Conservation (phyloP, 23 red algal species). For the Agarophyton chilense region DNA sequence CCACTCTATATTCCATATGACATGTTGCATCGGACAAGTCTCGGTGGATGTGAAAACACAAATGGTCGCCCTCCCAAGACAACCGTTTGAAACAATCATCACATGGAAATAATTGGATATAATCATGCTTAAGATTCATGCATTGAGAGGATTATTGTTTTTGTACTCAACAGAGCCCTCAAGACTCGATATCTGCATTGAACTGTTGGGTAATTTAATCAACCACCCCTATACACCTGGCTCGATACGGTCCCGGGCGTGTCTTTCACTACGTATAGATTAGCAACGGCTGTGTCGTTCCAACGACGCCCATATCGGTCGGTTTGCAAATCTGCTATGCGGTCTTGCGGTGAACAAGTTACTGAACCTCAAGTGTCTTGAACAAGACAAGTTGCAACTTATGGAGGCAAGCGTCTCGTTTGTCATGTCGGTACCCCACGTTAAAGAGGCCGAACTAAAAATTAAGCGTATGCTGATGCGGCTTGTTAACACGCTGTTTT, state of each 20-base stretch:
- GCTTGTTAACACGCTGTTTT: conserved; percentile 15
- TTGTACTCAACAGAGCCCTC: conserved; percentile 3
- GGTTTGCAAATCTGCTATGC: conserved; percentile 35
- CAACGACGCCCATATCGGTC: not conserved
- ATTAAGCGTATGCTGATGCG: conserved; percentile 35
- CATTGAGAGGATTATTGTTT: conserved; percentile 17
- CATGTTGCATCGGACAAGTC: not conserved
- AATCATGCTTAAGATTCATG: conserved; percentile 23
- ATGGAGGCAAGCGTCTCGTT: conserved; percentile 48
- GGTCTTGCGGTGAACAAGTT: conserved; percentile 14
- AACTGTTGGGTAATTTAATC: not conserved
- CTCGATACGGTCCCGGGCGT: conserved; percentile 24
- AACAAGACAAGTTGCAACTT: conserved; percentile 43
- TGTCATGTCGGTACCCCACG: conserved; percentile 4
- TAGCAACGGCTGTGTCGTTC: conserved; percentile 4
- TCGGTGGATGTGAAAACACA: not conserved
- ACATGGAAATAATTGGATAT: not conserved
- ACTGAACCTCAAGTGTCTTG: not conserved
- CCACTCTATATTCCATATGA: not conserved
- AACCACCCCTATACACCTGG: not conserved
- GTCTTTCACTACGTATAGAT: conserved; percentile 21
- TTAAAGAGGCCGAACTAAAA: conserved; percentile 5
- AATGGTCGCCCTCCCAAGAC: not conserved
- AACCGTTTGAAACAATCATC: conserved; percentile 4
- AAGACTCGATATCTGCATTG: conserved; percentile 29